Evolutionary conservation across 257 asterid species (phyloP), one percentile per base, ranked within the genome.

Genomic region (Solanum peruvianum): DNA sequence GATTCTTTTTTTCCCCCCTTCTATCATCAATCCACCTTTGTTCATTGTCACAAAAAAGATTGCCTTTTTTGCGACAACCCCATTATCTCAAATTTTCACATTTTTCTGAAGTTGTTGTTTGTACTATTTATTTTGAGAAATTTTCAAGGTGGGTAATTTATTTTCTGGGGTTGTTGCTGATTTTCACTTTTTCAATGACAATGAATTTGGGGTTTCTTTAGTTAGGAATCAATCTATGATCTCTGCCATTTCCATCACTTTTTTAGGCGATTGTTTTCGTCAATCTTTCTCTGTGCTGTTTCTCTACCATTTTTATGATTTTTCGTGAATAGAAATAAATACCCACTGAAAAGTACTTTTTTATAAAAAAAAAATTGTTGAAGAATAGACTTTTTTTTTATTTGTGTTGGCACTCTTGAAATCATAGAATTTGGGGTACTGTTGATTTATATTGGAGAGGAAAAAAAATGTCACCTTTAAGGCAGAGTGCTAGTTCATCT

Each of bases 271-370:
- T 86, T 88, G 90, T 87, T 45, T 91, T 52, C 90, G 88, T 73
- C 98, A 95, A 86, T 95, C 98, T 23, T 93, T 95, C 86, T 95
- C 98, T 21, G 95, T 93, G 1, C 92, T 95, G 12, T 95, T 95
- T 84, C 98, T 95, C 33, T 91, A 95, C 62, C 94, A 96, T 94
- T 93, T 94, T 86, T 94, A 95, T 83, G 92, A 89, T 86, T 91
- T 93, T 77, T 92, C 93, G 10, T 92, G 90, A 92, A 84, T 18
- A 13, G 45, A 35, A 20, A 39, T 25, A 35, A 20, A 39, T 25
- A 45, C 25, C 70, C 9, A 33, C 39, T n/a, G n/a, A 67, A 33
- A 52, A 86, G 41, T 31, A 72, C 29, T 18, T 37, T 29, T 35
- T 4, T 1, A 0, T 3, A 12, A 13, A 14, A 14, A 47, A 4